Evolutionary conservation across 192 early-diverging fungal species (phyloP).

Genomic region (Dissophora globulifera): DNA sequence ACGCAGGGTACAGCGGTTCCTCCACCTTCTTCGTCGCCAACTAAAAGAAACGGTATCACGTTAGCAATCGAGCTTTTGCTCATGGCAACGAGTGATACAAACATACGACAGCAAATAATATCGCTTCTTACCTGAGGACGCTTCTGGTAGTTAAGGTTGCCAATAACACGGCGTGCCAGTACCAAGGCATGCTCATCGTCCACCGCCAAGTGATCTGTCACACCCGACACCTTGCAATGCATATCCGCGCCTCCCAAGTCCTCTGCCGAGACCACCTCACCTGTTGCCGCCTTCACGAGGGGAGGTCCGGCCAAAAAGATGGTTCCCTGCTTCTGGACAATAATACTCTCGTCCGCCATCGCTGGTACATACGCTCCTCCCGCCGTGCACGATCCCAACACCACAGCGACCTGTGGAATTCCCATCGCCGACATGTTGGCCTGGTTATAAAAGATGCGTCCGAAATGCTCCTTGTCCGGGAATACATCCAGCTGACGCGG

Average conservation of each 20-base stretch:
- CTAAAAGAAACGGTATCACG: too few relatives aligned
- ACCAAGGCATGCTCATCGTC: conserved; percentile 90
- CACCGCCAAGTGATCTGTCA: conserved; percentile 92
- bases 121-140: conserved; percentile 57
- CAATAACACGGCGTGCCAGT: conserved; percentile 85
- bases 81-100: too few relatives aligned
- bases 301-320: conserved; percentile 98
- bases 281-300: conserved; percentile 95
- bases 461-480: conserved; percentile 94
- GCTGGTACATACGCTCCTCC: conserved; percentile 98
- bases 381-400: conserved; percentile 97
- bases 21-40: conserved; percentile 64
- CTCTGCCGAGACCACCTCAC: conserved; percentile 92
- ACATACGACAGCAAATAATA: too few relatives aligned
- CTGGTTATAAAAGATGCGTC: conserved; percentile 97
- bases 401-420: conserved; percentile 97
- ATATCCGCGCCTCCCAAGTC: conserved; percentile 96
- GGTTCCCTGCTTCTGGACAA: conserved; percentile 94
- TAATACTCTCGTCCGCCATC: conserved; percentile 98
- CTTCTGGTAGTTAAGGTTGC: conserved; percentile 87
- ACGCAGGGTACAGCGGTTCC: conserved; percentile 81
- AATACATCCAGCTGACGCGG: conserved; percentile 96
- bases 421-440: conserved; percentile 77
- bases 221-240: conserved; percentile 92
- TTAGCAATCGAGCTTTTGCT: too few relatives aligned